A percentile compares a stretch with the other conserved stretches of the same genome.
Evolutionary conservation across 2,329 filamentous ascomycete species (phyloP).

Genomic region (Claviceps monticola): DNA sequence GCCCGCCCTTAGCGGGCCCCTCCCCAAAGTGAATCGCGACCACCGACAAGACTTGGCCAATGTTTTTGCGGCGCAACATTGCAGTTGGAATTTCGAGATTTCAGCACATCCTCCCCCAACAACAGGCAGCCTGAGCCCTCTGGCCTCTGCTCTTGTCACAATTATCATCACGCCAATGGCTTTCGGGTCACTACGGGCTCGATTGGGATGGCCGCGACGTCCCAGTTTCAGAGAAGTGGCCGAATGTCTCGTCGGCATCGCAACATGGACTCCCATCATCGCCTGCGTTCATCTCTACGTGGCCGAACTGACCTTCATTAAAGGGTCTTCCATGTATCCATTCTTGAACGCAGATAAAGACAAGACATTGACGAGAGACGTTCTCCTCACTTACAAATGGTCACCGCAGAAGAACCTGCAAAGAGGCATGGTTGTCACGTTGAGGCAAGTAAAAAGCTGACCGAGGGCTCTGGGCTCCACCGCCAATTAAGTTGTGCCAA

Average conservation of each 20-base stretch:
- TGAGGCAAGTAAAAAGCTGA: constrained; percentile 32
- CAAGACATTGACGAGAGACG: constrained; percentile 37
- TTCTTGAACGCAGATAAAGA: constrained; percentile 56
- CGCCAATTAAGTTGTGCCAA: no score
- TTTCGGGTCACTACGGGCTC: constrained; percentile 19
- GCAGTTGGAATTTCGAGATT: no score
- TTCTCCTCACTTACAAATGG: constrained; percentile 46
- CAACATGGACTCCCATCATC: constrained; percentile 47
- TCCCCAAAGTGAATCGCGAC: no score
- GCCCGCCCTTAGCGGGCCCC: no score
- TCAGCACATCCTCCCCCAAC: no score
- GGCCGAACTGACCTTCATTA: constrained; percentile 42
- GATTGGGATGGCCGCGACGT: constrained; percentile 13
- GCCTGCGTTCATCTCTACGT: constrained; percentile 49
- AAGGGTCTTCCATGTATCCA: constrained; percentile 62
- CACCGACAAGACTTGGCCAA: no score
- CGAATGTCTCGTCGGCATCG: constrained; percentile 36
- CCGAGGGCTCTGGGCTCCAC: no score
- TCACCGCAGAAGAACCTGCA: constrained; percentile 42
- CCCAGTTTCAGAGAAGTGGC: constrained; percentile 21
- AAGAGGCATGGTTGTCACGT: constrained; percentile 62
- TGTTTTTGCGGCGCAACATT: no score
- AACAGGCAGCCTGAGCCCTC: no score
- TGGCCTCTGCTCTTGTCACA: background rate
- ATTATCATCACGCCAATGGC: background rate